Base-by-base conservation (phyloP, 2,329 filamentous ascomycete genomes). In the Fusarium continuum region DNA sequence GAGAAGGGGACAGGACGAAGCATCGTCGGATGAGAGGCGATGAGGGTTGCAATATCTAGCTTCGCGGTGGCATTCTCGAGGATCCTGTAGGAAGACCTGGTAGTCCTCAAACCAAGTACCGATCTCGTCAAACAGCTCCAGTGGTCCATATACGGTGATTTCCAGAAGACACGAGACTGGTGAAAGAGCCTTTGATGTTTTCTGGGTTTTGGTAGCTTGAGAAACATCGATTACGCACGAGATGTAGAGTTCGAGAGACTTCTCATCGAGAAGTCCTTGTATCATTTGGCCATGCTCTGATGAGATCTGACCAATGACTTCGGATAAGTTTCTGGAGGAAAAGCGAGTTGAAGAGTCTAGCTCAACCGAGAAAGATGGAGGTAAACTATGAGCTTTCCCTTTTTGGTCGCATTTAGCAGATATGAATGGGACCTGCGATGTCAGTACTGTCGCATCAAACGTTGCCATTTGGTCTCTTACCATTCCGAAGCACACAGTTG, bases 31-130 rank as follows among this genome's bases (percentile, higher is more conserved):
- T 0, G 75, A 74, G 2, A 78, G 67, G 1, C 73, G 60, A 16
- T 78, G 76, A 10, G 76, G 76, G 32, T 78, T 78, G 50, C 68
- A 72, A 40, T 78, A 79, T 35, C 11, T 64, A 2, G 69, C 68
- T 9, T 76, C 56, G 4, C 31, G 17, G 25, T 73, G 54, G 14
- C 72, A 74, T 2, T 58, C 49, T 5, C 43, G 32, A 3, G 76
- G 75, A 43, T 79, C 76, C 23, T 78, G 77, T 0, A 79, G 55
- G 40, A 71, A 77, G 0, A 76, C 43, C 0, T 74, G 67, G 16
- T 73, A 67, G 0, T 72, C 57, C 8, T 77, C 65, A 17, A 76
- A 73, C 58, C 69, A 78, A 1, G 9, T 8, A 1, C 70, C 71
- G 3, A 78, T 53, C 6, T 75, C 70, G 0, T 75, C 70, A 1